Evolutionary conservation across 1,139 yeast genomes (phyloP).

Genomic region (Kodamaea ohmeri): DNA sequence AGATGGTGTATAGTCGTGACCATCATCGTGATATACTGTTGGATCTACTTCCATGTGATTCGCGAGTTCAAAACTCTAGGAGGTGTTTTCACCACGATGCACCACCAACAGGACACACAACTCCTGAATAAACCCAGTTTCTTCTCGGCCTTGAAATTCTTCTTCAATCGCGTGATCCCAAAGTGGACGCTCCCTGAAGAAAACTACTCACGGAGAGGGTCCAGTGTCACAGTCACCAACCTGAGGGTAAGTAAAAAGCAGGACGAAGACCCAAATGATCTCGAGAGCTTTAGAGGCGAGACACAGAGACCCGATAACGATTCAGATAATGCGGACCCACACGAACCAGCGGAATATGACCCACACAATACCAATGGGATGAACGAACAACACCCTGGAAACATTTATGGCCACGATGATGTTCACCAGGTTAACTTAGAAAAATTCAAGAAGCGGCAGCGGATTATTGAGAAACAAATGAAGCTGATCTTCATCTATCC

Average conservation of each 20-base stretch:
- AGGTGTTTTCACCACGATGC: constrained; percentile 41
- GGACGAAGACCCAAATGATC: constrained; percentile 1
- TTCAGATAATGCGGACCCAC: constrained; percentile 1
- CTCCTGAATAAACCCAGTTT: constrained; percentile 30
- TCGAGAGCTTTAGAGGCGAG: constrained; percentile 5
- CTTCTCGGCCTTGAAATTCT: constrained; percentile 35
- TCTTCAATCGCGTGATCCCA: constrained; percentile 28
- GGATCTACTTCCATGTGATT: constrained; percentile 73
- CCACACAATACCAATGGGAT: constrained; percentile 12
- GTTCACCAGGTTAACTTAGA: constrained; percentile 61
- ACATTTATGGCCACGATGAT: constrained; percentile 29
- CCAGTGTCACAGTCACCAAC: constrained; percentile 7
- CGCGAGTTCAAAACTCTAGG: constrained; percentile 55
- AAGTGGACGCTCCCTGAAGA: constrained; percentile 30
- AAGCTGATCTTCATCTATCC: constrained; percentile 82
- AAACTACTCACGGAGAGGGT: constrained; percentile 5
- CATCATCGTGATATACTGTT: constrained; percentile 63
- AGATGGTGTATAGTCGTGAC: constrained; percentile 64
- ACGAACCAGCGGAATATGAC: too few species aligned
- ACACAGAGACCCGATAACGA: too few species aligned
- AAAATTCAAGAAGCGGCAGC: constrained; percentile 58
- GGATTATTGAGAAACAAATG: constrained; percentile 73
- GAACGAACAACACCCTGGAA: constrained; percentile 14
- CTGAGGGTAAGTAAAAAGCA: constrained; percentile 4
- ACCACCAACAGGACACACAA: constrained; percentile 12